Evolutionary conservation across 306 rosid genomes (phyloP).

Genomic region (Cucumis melo): DNA sequence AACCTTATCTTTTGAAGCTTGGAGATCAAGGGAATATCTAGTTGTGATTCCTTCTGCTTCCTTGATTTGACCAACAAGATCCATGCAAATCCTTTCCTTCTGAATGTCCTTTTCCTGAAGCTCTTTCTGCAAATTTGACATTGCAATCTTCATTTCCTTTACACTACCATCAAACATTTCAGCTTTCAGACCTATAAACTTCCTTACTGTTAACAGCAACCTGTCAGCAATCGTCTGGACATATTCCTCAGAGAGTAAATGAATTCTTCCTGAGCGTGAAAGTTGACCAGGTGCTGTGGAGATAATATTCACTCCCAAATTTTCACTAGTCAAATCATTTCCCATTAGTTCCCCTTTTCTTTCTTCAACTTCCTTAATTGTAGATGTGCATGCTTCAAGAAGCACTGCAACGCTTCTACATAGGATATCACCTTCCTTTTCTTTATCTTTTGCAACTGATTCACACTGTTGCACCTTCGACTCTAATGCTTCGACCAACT

Average conservation of each 20-base stretch:
- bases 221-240: slow-evolving; percentile 48
- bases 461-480: slow-evolving; percentile 27
- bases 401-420: slow-evolving; percentile 40
- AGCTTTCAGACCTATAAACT: slow-evolving; percentile 43
- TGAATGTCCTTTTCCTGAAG: slow-evolving; percentile 92
- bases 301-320: slow-evolving; percentile 10
- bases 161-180: slow-evolving; percentile 42
- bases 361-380: slow-evolving; percentile 36
- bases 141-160: slow-evolving; percentile 61
- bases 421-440: slow-evolving; percentile 38
- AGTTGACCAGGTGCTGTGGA: slow-evolving; percentile 10
- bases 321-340: slow-evolving; percentile 21
- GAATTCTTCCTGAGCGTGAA: slow-evolving; percentile 8
- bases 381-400: slow-evolving; percentile 49
- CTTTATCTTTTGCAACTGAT: slow-evolving; percentile 26
- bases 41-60: slow-evolving; percentile 62
- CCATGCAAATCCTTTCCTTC: slow-evolving; percentile 66
- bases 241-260: slow-evolving; percentile 38
- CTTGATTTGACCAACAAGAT: slow-evolving; percentile 77
- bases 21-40: slow-evolving; percentile 48
- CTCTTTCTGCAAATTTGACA: slow-evolving; percentile 64
- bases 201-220: slow-evolving; percentile 46
- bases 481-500: slow-evolving; percentile 41
- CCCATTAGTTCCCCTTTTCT: slow-evolving; percentile 58
- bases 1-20: slow-evolving; percentile 43